A percentile compares a stretch with the other conserved stretches of the same genome.
Conservation (phyloP, 2,329 filamentous ascomycete genomes). For the Paracoccidioides brasiliensis region DNA sequence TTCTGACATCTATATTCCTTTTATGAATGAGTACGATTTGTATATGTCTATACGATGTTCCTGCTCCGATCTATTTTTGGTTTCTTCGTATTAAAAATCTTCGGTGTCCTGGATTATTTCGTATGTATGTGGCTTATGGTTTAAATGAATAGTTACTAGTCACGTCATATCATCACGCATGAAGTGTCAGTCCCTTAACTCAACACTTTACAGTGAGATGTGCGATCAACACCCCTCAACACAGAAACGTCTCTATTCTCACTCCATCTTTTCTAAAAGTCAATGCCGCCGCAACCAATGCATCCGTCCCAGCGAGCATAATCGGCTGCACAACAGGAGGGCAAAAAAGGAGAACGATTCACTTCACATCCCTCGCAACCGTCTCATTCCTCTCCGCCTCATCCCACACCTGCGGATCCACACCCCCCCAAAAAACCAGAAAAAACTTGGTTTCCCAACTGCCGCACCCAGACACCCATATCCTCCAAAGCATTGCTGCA, state of each 20-base stretch:
- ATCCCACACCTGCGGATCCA: constrained; percentile 40
- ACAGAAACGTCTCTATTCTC: not conserved
- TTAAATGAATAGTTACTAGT: no score
- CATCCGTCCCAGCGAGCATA: constrained; percentile 40
- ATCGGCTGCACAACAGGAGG: constrained; percentile 48
- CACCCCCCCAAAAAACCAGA: constrained; percentile 44
- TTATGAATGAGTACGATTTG: not conserved
- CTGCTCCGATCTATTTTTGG: not conserved
- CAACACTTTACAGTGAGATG: not conserved
- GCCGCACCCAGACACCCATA: constrained; percentile 43
- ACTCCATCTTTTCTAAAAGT: constrained; percentile 19
- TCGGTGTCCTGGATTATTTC: not conserved
- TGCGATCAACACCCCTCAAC: not conserved
- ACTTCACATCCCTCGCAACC: constrained; percentile 39
- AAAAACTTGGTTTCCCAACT: constrained; percentile 38
- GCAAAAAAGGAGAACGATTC: constrained; percentile 49
- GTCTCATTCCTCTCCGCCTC: constrained; percentile 32
- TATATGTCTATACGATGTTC: not conserved
- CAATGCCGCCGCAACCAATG: constrained; percentile 39
- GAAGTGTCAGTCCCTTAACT: not conserved
- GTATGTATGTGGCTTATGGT: not conserved
- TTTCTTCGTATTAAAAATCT: not conserved
- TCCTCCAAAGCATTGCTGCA: constrained; percentile 40
- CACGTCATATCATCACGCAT: no score
- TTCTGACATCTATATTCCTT: not conserved